These are phyloP conservation scores for Apiospora arundinis DNA, from an alignment of 2,329 filamentous ascomycete genomes.

Conservation along the genomic window DNA sequence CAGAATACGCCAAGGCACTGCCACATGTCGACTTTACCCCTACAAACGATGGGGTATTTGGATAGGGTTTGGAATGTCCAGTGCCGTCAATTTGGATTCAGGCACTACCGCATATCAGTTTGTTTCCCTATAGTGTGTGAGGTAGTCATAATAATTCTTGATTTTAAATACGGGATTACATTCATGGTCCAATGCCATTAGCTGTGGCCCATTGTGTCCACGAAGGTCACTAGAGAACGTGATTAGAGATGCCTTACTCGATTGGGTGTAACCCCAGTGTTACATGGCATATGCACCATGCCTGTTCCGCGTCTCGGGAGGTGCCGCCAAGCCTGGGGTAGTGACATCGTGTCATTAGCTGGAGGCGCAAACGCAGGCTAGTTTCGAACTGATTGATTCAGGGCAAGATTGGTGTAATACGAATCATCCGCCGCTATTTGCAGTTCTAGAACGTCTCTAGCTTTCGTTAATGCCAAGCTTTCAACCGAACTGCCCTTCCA, in stretches of 20 bases:
- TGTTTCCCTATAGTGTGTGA: background rate
- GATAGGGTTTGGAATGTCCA: background rate
- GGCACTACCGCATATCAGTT: background rate
- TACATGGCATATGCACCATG: background rate
- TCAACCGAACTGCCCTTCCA: background rate
- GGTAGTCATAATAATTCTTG: too few relatives aligned
- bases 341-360: background rate
- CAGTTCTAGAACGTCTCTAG: background rate
- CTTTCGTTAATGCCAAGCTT: background rate
- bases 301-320: background rate
- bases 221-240: too few relatives aligned
- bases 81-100: background rate
- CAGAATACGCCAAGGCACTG: slow-evolving; percentile 22
- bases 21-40: slow-evolving; percentile 30
- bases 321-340: background rate
- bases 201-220: too few relatives aligned
- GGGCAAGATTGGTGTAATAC: too few relatives aligned
- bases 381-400: background rate
- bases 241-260: too few relatives aligned
- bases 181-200: too few relatives aligned
- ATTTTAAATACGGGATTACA: too few relatives aligned
- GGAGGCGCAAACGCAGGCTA: too few relatives aligned
- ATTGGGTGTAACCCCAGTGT: background rate
- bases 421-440: too few relatives aligned
- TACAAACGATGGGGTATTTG: slow-evolving; percentile 29